Evolutionary conservation across 2,329 filamentous ascomycete genomes (phyloP).

Genomic region (Diplodia sapinea): DNA sequence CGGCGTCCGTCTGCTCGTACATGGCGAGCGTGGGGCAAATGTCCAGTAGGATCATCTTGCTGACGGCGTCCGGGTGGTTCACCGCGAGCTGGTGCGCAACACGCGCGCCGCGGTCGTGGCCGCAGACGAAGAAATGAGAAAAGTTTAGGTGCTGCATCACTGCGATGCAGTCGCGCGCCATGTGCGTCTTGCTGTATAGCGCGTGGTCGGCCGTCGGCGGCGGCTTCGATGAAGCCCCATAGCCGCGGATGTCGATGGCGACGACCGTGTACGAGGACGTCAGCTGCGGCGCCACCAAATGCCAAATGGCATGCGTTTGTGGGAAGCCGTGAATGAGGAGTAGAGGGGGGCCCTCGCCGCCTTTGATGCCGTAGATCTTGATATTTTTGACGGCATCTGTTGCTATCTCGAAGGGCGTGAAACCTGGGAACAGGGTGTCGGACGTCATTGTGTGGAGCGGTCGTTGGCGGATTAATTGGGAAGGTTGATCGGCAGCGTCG

Average conservation of each 20-base stretch:
- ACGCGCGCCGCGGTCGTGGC: slow-evolving; percentile 63
- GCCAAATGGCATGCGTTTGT: slow-evolving; percentile 61
- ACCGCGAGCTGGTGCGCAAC: slow-evolving; percentile 62
- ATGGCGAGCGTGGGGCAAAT: slow-evolving; percentile 63
- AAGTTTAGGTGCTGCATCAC: slow-evolving; percentile 56
- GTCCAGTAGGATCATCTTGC: slow-evolving; percentile 48
- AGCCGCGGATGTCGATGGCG: slow-evolving; percentile 59
- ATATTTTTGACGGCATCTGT: slow-evolving; percentile 39
- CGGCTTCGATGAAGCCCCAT: slow-evolving; percentile 59
- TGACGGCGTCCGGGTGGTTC: slow-evolving; percentile 51
- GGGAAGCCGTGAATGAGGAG: slow-evolving; percentile 61
- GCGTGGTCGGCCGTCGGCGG: slow-evolving; percentile 25
- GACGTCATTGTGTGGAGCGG: background rate
- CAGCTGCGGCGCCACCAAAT: slow-evolving; percentile 52
- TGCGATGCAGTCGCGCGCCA: slow-evolving; percentile 56
- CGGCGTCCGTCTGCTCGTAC: slow-evolving; percentile 53
- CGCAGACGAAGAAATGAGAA: slow-evolving; percentile 49
- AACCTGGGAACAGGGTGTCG: slow-evolving; percentile 17
- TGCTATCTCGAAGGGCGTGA: slow-evolving; percentile 23
- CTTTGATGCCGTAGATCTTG: slow-evolving; percentile 52
- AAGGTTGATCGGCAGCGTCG: slow-evolving; percentile 9
- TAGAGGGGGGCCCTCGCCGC: slow-evolving; percentile 48
- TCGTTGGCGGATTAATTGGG: background rate
- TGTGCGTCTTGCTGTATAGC: slow-evolving; percentile 56
- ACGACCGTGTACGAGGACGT: slow-evolving; percentile 52